Percentiles rank a stretch among this genome's conserved stretches.
Evolutionary conservation across 2,329 filamentous ascomycete species (phyloP).

Genomic region (Botrytis pseudocinerea): DNA sequence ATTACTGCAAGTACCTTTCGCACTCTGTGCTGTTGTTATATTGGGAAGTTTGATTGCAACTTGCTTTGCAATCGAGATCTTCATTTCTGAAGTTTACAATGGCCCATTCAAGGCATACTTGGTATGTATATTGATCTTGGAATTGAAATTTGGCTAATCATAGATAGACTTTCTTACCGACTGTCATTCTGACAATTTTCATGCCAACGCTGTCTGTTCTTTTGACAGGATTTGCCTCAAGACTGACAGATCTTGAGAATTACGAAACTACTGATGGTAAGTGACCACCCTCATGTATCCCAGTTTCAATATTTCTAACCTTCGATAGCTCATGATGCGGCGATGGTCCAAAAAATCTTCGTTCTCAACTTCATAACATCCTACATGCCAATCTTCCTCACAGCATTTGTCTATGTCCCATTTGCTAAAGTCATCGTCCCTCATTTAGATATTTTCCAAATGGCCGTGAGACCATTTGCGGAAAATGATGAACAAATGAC

Average conservation of each 20-base stretch:
- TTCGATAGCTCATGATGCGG: slow-evolving; percentile 68
- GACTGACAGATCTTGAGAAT: slow-evolving; percentile 82
- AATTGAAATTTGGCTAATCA: slow-evolving; percentile 23
- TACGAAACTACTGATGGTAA: slow-evolving; percentile 79
- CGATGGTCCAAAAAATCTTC: slow-evolving; percentile 90
- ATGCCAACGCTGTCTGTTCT: slow-evolving; percentile 76
- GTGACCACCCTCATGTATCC: slow-evolving; percentile 13
- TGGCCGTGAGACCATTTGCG: slow-evolving; percentile 72
- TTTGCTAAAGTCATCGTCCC: slow-evolving; percentile 84
- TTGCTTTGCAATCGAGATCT: slow-evolving; percentile 92
- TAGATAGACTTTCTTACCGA: slow-evolving; percentile 79
- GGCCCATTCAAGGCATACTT: slow-evolving; percentile 85
- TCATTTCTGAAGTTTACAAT: slow-evolving; percentile 90
- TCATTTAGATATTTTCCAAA: slow-evolving; percentile 78
- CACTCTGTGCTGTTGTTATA: slow-evolving; percentile 67
- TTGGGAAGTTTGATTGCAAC: slow-evolving; percentile 81
- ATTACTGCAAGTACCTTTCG: slow-evolving; percentile 71
- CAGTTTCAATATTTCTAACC: slow-evolving; percentile 30
- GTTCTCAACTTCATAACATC: slow-evolving; percentile 96
- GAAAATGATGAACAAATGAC: slow-evolving; percentile 71
- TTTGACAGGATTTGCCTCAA: slow-evolving; percentile 74
- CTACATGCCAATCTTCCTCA: slow-evolving; percentile 88
- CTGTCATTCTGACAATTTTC: slow-evolving; percentile 77
- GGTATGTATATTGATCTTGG: slow-evolving; percentile 50
- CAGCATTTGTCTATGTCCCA: slow-evolving; percentile 90